Percentiles rank a stretch among this genome's conserved stretches.
phyloP scores from a whole-genome alignment of 1,284 basidiomycete species.

The Rhodotorula sp. region DNA sequence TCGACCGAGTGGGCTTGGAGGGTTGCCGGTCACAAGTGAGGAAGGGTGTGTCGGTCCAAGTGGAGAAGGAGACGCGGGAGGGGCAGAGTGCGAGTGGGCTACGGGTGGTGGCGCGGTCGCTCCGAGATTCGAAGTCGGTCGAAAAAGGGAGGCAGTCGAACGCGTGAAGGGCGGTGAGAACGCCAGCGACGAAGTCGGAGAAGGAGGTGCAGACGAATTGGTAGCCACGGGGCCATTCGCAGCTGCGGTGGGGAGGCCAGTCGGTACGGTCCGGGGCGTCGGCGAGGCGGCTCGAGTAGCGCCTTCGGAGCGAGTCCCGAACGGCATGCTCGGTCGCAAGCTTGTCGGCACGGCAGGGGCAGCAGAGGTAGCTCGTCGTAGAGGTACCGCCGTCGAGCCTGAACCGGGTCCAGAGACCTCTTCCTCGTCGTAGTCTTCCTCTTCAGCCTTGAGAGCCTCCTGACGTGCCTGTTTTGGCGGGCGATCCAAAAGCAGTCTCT shows the following conservation, averaged over 20 bases:
- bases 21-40: not conserved
- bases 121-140: not conserved
- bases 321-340: slow-evolving; percentile 10
- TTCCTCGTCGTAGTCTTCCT: slow-evolving; percentile 39
- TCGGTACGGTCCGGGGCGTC: not conserved
- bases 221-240: not conserved
- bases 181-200: slow-evolving; percentile 6
- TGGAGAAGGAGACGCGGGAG: not conserved
- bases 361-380: slow-evolving; percentile 19
- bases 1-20: slow-evolving; percentile 1
- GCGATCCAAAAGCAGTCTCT: too few species aligned
- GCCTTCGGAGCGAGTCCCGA: slow-evolving; percentile 6
- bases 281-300: slow-evolving; percentile 14
- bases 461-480: slow-evolving; percentile 25
- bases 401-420: slow-evolving; percentile 3
- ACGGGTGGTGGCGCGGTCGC: not conserved
- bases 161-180: slow-evolving; percentile 12
- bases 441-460: slow-evolving; percentile 39
- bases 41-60: not conserved
- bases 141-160: not conserved
- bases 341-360: slow-evolving; percentile 16
- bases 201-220: slow-evolving; percentile 5
- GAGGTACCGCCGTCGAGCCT: slow-evolving; percentile 8
- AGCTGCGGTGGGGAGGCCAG: not conserved
- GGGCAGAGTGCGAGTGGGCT: not conserved